Percentiles rank a stretch among this genome's conserved stretches.
Evolutionary conservation across 768 basidiomycete species (phyloP).

Genomic region (Boletus sp.): DNA sequence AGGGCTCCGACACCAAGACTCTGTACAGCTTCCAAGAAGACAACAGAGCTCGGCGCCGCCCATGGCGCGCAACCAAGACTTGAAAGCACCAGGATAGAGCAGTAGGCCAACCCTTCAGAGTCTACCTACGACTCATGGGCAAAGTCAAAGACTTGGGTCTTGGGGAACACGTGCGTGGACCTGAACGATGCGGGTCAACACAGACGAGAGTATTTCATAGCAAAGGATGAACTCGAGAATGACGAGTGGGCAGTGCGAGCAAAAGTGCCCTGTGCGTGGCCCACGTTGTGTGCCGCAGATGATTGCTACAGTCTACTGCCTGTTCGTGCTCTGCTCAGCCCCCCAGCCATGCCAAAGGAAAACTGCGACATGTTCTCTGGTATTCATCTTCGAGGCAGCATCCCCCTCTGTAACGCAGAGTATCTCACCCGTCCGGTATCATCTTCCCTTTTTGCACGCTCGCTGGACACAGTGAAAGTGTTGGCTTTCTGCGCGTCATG

Average conservation of each 20-base stretch:
- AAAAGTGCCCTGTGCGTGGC: constrained; percentile 36
- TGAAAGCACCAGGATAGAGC: constrained; percentile 55
- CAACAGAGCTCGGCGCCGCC: constrained; percentile 34
- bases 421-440: constrained; percentile 49
- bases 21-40: constrained; percentile 17
- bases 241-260: constrained; percentile 31
- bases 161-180: constrained; percentile 41
- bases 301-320: constrained; percentile 9
- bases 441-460: constrained; percentile 38
- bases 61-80: constrained; percentile 52
- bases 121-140: constrained; percentile 26
- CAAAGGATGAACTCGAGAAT: constrained; percentile 19
- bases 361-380: constrained; percentile 55
- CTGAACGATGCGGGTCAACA: constrained; percentile 29
- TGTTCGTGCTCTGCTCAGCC: constrained; percentile 45
- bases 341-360: constrained; percentile 18
- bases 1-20: constrained; percentile 38
- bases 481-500: constrained; percentile 26
- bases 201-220: constrained; percentile 6
- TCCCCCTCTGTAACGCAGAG: constrained; percentile 18
- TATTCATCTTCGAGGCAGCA: constrained; percentile 13
- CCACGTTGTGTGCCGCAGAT: constrained; percentile 17
- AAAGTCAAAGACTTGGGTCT: constrained; percentile 46
- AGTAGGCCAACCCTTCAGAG: constrained; percentile 12
- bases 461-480: constrained; percentile 25